Conservation (phyloP, 2,329 filamentous ascomycete genomes). For the Colletotrichum cereale region DNA sequence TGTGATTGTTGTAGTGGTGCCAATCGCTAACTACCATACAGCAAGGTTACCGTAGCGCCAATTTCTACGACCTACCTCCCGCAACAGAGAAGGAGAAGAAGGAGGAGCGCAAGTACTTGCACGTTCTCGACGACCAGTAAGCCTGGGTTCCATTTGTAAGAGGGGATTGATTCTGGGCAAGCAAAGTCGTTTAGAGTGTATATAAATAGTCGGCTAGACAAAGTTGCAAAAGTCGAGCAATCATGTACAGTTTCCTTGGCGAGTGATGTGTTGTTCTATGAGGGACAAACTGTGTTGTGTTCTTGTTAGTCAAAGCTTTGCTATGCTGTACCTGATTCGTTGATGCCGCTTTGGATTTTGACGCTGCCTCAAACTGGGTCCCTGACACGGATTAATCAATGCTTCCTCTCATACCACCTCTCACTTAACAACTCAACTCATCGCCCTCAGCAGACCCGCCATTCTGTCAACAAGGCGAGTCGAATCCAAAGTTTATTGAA, state of each 20-base stretch:
- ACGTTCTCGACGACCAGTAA: conserved; percentile 86
- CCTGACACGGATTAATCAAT: background rate
- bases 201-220: conserved; percentile 49
- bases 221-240: conserved; percentile 38
- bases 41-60: conserved; percentile 91
- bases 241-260: conserved; percentile 30
- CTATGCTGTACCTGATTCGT: conserved; percentile 31
- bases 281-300: background rate
- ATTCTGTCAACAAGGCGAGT: background rate
- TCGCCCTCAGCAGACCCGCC: background rate
- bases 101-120: conserved; percentile 97
- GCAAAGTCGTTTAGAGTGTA: conserved; percentile 44
- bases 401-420: conserved; percentile 4
- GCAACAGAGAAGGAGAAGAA: conserved; percentile 94
- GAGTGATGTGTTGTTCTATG: background rate
- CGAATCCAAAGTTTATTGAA: background rate
- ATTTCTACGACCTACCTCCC: conserved; percentile 93
- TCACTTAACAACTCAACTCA: conserved; percentile 11
- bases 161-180: conserved; percentile 34
- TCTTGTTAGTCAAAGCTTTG: conserved; percentile 6
- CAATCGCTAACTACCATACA: conserved; percentile 56
- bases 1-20: background rate
- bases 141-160: conserved; percentile 41
- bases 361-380: conserved; percentile 25
- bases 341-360: background rate